phyloP scores from a whole-genome alignment of 2,329 filamentous ascomycete genomes.

The Colletotrichum nymphaeae region DNA sequence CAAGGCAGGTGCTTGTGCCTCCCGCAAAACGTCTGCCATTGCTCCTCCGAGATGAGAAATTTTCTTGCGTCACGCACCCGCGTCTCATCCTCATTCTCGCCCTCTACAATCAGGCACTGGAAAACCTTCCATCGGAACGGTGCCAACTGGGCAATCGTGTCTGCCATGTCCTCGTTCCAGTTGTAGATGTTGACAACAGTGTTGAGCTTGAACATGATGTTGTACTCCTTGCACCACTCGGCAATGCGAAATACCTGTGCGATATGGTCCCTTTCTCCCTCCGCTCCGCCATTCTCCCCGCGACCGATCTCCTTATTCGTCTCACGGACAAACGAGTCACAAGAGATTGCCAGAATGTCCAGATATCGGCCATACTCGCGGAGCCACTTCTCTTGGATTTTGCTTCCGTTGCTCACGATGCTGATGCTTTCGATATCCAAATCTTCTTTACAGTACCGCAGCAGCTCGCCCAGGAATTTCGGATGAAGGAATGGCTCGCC shows the following conservation, averaged over 20 bases:
- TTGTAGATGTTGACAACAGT: slow-evolving; percentile 64
- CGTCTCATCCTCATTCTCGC: slow-evolving; percentile 60
- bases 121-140: slow-evolving; percentile 69
- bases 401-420: slow-evolving; percentile 65
- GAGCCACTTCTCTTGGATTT: slow-evolving; percentile 56
- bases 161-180: slow-evolving; percentile 61
- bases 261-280: slow-evolving; percentile 55
- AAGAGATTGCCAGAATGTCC: slow-evolving; percentile 66
- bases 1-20: slow-evolving; percentile 52
- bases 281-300: slow-evolving; percentile 41
- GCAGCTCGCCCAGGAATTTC: slow-evolving; percentile 53
- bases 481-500: slow-evolving; percentile 66
- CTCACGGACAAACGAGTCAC: slow-evolving; percentile 62
- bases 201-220: slow-evolving; percentile 68
- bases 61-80: slow-evolving; percentile 53
- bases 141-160: slow-evolving; percentile 48
- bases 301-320: slow-evolving; percentile 65
- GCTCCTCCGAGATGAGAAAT: slow-evolving; percentile 58
- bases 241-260: slow-evolving; percentile 54
- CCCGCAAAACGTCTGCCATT: slow-evolving; percentile 58
- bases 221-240: slow-evolving; percentile 56
- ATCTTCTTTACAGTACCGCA: slow-evolving; percentile 59
- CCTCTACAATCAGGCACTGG: slow-evolving; percentile 62
- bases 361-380: slow-evolving; percentile 53
- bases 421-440: slow-evolving; percentile 61